Percentiles rank a stretch among this genome's conserved stretches.
These are phyloP conservation scores for Arbutus unedo DNA, from an alignment of 148 eudicot genomes.

Conservation along the genomic window DNA sequence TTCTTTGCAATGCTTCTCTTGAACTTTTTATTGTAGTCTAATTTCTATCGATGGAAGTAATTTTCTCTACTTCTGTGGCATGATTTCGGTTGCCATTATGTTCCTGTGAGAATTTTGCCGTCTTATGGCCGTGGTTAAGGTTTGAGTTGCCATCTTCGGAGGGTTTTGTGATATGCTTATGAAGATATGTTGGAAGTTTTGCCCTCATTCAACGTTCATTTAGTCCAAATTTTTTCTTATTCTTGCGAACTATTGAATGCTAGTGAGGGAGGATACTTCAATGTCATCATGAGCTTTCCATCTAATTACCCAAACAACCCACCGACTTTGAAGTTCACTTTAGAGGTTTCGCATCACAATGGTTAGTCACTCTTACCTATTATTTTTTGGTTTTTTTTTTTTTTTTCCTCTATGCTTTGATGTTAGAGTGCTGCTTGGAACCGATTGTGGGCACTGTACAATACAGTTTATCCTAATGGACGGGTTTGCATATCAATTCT, in stretches of 20 bases:
- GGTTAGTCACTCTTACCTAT: conserved; percentile 34
- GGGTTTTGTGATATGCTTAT: background rate
- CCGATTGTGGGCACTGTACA: background rate
- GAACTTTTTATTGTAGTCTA: background rate
- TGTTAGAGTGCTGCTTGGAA: background rate
- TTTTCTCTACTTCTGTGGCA: background rate
- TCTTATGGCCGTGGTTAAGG: background rate
- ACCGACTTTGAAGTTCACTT: conserved; percentile 66
- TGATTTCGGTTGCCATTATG: background rate
- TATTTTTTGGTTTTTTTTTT: too few relatives aligned
- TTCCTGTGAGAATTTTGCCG: background rate
- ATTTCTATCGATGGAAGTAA: background rate
- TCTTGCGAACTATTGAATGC: conserved; percentile 5
- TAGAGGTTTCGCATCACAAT: conserved; percentile 83
- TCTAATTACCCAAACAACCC: conserved; percentile 69
- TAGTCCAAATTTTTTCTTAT: background rate
- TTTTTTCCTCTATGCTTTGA: background rate
- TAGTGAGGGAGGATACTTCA: conserved; percentile 78
- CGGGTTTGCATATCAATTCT: conserved; percentile 62
- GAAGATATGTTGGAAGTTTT: background rate
- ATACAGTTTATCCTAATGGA: conserved; percentile 48
- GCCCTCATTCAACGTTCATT: background rate
- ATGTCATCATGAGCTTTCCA: conserved; percentile 73
- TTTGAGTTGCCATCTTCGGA: background rate
- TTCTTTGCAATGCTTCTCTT: background rate